Base-by-base conservation (phyloP, 176 grass and related monocot genomes). In the Microstegium vimineum region DNA sequence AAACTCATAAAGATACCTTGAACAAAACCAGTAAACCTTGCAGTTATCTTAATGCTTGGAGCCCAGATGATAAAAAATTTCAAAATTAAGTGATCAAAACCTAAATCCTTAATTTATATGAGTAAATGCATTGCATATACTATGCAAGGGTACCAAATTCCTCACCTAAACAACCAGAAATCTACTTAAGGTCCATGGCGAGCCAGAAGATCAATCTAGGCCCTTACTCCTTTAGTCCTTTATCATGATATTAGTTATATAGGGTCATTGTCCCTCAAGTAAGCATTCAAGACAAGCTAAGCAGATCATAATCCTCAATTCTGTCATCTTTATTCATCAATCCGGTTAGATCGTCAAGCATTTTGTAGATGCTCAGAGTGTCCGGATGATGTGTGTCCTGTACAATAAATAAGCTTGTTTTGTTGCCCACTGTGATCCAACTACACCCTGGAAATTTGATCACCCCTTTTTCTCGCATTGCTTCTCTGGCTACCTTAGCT, bases 371-470 rank as follows among this genome's bases (percentile, higher is more conserved):
- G 62, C 42, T 61, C 31, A 66, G 31, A 66, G 73, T 35, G n/a
- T 89, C 84, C 0, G 86, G 84, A 40, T 91, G 92, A 65, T 89
- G 74, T 77, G 81, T 87, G 63, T 91, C 92, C 71, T 87, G 86
- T 80, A 88, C 86, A 78, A 87, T 27, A 88, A 94, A 94, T 22
- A 60, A 82, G 71, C 69, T 77, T 27, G 84, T 91, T 56, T 76
- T 84, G 37, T 89, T 91, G 32, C 86, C 92, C 37, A 94, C 77
- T 3, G 84, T 94, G 40, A 94, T 84, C 89, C 89, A 91, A 85
- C 89, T 94, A 56, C 77, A 84, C 56, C 92, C 92, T 5, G 92
- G 92, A 47, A 61, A 87, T 85, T 94, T 91, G 68, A 40, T 47
- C 74, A 87, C 87, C 85, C 89, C 73, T 82, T 84, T 94, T 80